These are phyloP conservation scores for Hanseniaspora vineae DNA, from an alignment of 805 yeast species.

Conservation along the genomic window DNA sequence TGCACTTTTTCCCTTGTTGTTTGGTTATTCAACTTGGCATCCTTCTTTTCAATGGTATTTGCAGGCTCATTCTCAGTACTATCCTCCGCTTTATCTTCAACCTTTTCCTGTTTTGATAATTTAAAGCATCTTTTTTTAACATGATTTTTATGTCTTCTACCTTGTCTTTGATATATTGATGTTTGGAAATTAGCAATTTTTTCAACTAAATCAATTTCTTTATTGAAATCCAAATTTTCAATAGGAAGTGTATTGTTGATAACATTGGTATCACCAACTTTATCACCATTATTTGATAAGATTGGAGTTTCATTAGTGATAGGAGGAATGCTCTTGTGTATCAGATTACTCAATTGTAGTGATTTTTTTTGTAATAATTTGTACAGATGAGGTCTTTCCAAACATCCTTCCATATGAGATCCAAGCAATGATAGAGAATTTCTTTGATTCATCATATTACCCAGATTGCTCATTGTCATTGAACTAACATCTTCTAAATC, in stretches of 20 bases:
- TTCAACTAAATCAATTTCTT: conserved; percentile 13
- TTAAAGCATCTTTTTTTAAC: conserved; percentile 14
- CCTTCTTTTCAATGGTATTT: too few relatives aligned
- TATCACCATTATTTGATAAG: not conserved
- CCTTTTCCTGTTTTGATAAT: conserved; percentile 1
- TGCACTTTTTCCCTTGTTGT: too few relatives aligned
- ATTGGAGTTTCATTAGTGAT: not conserved
- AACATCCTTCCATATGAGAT: conserved; percentile 31
- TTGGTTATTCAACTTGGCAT: too few relatives aligned
- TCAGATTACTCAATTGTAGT: conserved; percentile 3
- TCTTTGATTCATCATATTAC: conserved; percentile 58
- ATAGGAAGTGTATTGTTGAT: conserved; percentile 15
- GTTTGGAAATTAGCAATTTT: conserved; percentile 22
- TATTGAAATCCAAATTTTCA: conserved; percentile 10
- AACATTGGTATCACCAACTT: conserved; percentile 1
- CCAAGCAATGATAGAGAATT: conserved; percentile 67
- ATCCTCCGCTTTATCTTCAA: too few relatives aligned
- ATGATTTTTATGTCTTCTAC: conserved; percentile 13
- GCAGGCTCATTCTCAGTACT: too few relatives aligned
- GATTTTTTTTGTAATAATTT: conserved; percentile 3
- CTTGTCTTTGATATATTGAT: conserved; percentile 19
- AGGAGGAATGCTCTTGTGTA: conserved; percentile 3
- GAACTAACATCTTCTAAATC: conserved; percentile 38
- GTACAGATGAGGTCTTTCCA: conserved; percentile 22
- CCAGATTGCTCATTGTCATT: conserved; percentile 52